phyloP scores from a whole-genome alignment of 352 stramenopile genomes.

The Globisporangium barbulae region DNA sequence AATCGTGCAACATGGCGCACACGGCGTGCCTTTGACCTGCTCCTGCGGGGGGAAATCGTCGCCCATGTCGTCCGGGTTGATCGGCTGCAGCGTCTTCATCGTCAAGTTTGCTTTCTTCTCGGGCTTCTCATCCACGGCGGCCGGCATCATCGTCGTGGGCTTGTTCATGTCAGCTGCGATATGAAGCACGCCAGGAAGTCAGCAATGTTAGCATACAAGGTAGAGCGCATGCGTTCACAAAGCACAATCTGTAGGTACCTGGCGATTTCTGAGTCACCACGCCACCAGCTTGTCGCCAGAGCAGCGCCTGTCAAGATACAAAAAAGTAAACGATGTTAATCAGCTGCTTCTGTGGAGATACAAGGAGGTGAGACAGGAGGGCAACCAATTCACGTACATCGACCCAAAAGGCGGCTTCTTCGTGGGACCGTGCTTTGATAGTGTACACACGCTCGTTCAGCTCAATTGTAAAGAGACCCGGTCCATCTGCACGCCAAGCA shows the following conservation, averaged over 20 bases:
- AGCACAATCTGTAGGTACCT: slow-evolving; percentile 25
- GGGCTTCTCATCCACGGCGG: slow-evolving; percentile 11
- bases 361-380: not conserved
- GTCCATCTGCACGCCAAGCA: slow-evolving; percentile 43
- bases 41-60: slow-evolving; percentile 15
- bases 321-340: not conserved
- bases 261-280: slow-evolving; percentile 80
- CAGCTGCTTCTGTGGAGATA: not conserved
- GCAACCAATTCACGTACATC: slow-evolving; percentile 32
- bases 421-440: slow-evolving; percentile 85
- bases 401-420: slow-evolving; percentile 86
- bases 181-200: not conserved
- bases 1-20: slow-evolving; percentile 64
- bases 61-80: slow-evolving; percentile 18
- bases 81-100: slow-evolving; percentile 13
- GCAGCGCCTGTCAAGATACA: slow-evolving; percentile 38
- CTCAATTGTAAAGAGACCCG: slow-evolving; percentile 87
- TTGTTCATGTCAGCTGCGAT: slow-evolving; percentile 24
- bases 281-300: slow-evolving; percentile 80
- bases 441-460: slow-evolving; percentile 90
- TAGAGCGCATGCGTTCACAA: not conserved
- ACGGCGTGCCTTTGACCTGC: slow-evolving; percentile 34
- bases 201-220: not conserved
- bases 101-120: slow-evolving; percentile 7
- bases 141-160: slow-evolving; percentile 12